A percentile compares a stretch with the other conserved stretches of the same genome.
These are phyloP conservation scores for Malassezia slooffiae DNA, from an alignment of 1,284 basidiomycete species.

Conservation along the genomic window DNA sequence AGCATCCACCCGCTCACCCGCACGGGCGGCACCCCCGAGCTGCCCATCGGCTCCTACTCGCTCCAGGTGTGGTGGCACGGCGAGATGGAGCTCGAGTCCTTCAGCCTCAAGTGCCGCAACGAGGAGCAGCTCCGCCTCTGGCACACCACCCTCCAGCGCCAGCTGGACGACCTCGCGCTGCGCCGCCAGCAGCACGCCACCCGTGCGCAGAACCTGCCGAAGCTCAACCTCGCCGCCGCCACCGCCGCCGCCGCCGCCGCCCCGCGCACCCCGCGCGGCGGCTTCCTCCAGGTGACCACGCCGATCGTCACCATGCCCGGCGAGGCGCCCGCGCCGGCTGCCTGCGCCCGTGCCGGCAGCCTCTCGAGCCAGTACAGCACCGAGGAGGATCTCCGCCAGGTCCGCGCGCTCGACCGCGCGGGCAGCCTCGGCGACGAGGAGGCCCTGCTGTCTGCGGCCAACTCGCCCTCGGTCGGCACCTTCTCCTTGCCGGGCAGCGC, in stretches of 20 bases:
- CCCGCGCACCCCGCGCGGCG: neutral
- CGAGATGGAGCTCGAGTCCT: slow-evolving; percentile 77
- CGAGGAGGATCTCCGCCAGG: neutral
- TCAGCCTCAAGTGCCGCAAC: slow-evolving; percentile 80
- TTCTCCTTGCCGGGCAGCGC: neutral
- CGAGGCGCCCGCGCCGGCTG: neutral
- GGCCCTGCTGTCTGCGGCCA: slow-evolving; percentile 1
- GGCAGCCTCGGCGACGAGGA: neutral
- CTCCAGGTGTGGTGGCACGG: slow-evolving; percentile 86
- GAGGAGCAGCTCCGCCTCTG: slow-evolving; percentile 89
- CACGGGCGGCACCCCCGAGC: slow-evolving; percentile 22
- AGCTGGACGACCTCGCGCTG: slow-evolving; percentile 56
- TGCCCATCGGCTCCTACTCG: slow-evolving; percentile 39
- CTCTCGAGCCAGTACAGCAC: neutral
- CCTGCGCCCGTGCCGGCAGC: neutral
- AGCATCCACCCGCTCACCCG: slow-evolving; percentile 53
- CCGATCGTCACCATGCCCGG: neutral
- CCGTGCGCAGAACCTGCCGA: neutral
- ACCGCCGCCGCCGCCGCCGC: neutral
- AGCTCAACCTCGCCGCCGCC: neutral
- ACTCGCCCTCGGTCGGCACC: slow-evolving; percentile 1
- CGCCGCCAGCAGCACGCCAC: slow-evolving; percentile 24
- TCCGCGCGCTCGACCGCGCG: neutral
- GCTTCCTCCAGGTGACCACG: slow-evolving; percentile 11
- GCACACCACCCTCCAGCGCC: slow-evolving; percentile 74